These are phyloP conservation scores for Pilatotrama ljubarskyi DNA, from an alignment of 768 basidiomycete genomes.

Conservation along the genomic window DNA sequence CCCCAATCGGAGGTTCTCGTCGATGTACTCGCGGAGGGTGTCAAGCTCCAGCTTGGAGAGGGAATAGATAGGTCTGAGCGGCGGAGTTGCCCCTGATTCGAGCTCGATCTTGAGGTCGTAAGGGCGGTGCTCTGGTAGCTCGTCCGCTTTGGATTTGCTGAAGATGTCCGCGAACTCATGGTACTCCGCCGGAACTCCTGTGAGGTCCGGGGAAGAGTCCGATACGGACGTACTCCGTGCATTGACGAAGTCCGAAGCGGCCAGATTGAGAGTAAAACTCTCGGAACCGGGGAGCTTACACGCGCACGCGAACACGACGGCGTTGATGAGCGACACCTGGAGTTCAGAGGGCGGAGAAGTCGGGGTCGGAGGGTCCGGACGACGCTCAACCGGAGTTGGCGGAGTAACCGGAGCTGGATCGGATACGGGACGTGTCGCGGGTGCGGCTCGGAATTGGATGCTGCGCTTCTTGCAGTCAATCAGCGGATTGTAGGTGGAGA, in stretches of 20 bases:
- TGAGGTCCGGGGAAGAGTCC: slow-evolving; percentile 1
- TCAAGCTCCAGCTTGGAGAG: not conserved
- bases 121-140: not conserved
- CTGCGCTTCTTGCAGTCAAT: slow-evolving; percentile 23
- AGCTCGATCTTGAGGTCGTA: not conserved
- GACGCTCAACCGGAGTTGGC: not conserved
- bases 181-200: slow-evolving; percentile 16
- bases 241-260: not conserved
- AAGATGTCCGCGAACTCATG: slow-evolving; percentile 22
- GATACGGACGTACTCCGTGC: not conserved
- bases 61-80: not conserved
- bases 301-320: slow-evolving; percentile 4
- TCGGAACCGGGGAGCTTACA: not conserved
- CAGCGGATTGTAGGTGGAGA: slow-evolving; percentile 23
- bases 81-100: not conserved
- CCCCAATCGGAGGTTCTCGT: not conserved
- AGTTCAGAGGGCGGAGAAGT: not conserved
- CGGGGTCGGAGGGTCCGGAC: not conserved
- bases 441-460: not conserved
- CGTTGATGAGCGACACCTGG: slow-evolving; percentile 9
- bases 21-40: too few relatives aligned
- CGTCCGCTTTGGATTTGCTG: slow-evolving; percentile 9
- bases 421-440: not conserved
- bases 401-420: not conserved
- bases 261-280: not conserved